Evolutionary conservation across 2,329 filamentous ascomycete species (phyloP), one percentile per base, ranked within the genome.

Genomic region (Penicillium sp.): DNA sequence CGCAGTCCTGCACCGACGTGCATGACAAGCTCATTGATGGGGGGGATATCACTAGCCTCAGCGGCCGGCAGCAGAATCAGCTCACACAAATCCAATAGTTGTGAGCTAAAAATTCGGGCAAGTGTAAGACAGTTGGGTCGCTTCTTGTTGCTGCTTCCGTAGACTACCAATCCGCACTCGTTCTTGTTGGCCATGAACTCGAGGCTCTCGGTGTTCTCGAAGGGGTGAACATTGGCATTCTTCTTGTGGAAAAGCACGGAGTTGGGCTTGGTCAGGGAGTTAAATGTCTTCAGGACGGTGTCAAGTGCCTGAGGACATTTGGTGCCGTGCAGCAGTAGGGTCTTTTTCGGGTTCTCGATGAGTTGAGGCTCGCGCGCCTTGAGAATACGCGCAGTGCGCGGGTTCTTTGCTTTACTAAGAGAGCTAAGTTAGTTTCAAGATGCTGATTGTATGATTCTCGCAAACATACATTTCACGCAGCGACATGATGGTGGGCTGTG

Each of bases 111-210:
- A 44, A 90, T 90, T 62, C 95, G 87, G 42, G 89, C 82, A 46
- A 98, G 77, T 0, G 92, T 97, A 68, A 99, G 75, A 61, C 88
- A 88, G 77, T 99, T 92, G 5, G 93, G 93, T n/a, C 95, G 85
- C 83, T 98, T 99, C 84, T 98, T 99, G 75, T 85, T 91, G 76
- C 88, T 89, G 74, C 85, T 88, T 52, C 88, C 93, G 69, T 96
- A 96, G 64, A 95, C 84, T 64, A 97, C 83, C 48, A 97, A 81
- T 46, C 88, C 90, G 69, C 91, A 88, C 75, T 99, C 95, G 78
- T 99, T 99, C 81, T 98, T 99, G 73, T 93, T 88, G 62, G 89
- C 89, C 81, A 99, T 93, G 81, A 99, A 99, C 78, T 97, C 92
- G 65, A 98, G 85, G 53, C 90, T 93, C 27, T 88, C 82, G 62